Evolutionary conservation across 768 basidiomycete species (phyloP).

Genomic region (Cystobasidium tubakii): DNA sequence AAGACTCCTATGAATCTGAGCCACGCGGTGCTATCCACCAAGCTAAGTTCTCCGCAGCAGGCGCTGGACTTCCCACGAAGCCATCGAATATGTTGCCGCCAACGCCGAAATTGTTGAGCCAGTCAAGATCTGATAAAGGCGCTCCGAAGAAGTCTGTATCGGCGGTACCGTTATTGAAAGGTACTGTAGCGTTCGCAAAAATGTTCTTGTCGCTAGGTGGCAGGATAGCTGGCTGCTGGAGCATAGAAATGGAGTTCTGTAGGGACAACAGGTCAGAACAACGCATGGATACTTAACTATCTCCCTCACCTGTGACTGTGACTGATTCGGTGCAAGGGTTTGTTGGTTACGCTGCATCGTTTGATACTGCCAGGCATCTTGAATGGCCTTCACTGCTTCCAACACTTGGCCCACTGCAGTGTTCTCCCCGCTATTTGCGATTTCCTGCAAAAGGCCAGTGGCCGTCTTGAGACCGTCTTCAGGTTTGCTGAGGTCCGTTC

Average conservation of each 20-base stretch:
- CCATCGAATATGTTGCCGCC: conserved; percentile 15
- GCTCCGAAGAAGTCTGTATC: conserved; percentile 4
- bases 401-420: conserved; percentile 1
- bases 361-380: conserved; percentile 6
- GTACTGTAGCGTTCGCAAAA: neutral
- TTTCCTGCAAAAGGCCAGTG: neutral
- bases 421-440: neutral
- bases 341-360: neutral
- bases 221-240: neutral
- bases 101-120: conserved; percentile 6
- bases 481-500: neutral
- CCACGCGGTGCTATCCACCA: conserved; percentile 9
- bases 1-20: neutral
- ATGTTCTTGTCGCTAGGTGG: neutral
- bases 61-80: conserved; percentile 1
- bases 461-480: neutral
- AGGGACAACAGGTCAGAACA: too few relatives aligned
- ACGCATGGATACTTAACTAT: too few relatives aligned
- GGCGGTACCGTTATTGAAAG: conserved; percentile 1
- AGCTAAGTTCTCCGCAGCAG: conserved; percentile 1
- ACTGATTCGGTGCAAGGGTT: neutral
- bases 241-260: neutral
- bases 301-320: neutral
- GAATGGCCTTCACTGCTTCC: conserved; percentile 8
- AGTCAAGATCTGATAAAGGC: neutral